Evolutionary conservation across 2,329 filamentous ascomycete species (phyloP), one percentile per base, ranked within the genome.

Genomic region (Colletotrichum sp.): DNA sequence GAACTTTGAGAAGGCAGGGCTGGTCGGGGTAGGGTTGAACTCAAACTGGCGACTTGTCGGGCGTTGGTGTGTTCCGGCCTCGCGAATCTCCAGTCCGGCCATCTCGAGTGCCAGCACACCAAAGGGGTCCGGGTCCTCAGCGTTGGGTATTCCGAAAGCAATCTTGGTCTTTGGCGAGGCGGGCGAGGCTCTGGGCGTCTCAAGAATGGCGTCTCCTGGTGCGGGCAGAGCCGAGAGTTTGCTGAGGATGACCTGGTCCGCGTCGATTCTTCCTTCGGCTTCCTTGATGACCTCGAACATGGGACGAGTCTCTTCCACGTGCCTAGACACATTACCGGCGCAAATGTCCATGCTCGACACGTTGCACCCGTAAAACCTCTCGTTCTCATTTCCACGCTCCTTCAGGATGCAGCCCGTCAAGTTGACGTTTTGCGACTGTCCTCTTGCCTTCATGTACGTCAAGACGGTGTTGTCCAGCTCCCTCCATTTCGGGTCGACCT

Each of bases 71-170:
- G 93, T 94, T 39, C 95, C 96, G n/a, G 96, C 96, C 86, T 98
- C 96, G 68, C 95, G 92, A 79, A 99, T 97, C 80, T 96, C 95
- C 72, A 98, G 87, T 4, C 96, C 96, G 76, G 96, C 95, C 87
- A 95, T 93, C 82, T 98, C 95, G n/a, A 99, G 87, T 9, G 96
- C 96, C 78, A 96, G 90, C 30, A 98, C 94, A 28, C 96, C 96
- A 81, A 95, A 99, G 1, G 96, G 96, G 83, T 99, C 96, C 0
- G 96, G 96, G 80, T 99, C 96, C 71, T 96, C 92, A 5, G 88
- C 86, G 78, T 93, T 92, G 1, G 95, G 96, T 18, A 98, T 88
- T 3, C 96, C 96, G 85, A 98, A 98, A 3, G 79, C 87, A 72
- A 81, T 84, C n/a, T 79, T 86, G 71, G 82, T 84, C 24, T 71